Conservation (phyloP, 2,329 filamentous ascomycete species). For the Camillea tinctor region DNA sequence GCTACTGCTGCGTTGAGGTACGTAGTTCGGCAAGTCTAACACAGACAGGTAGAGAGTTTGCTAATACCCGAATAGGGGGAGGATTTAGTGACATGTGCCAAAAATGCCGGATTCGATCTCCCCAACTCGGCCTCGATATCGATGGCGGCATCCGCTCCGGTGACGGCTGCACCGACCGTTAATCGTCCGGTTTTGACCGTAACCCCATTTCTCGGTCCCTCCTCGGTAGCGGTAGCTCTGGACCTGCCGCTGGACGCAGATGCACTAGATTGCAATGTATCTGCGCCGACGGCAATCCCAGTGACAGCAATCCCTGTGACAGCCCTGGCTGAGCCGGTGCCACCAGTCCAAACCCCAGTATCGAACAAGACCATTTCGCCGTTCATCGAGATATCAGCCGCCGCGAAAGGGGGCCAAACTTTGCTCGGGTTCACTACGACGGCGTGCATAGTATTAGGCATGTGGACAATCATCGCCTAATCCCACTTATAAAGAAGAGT, state of each 20-base stretch:
- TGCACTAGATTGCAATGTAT: not conserved
- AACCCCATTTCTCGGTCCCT: conserved; percentile 19
- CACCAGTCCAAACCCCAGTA: conserved; percentile 4
- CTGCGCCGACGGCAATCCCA: not conserved
- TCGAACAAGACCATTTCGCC: conserved; percentile 17
- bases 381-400: conserved; percentile 22
- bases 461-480: conserved; percentile 17
- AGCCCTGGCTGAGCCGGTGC: not conserved
- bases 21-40: conserved; percentile 6
- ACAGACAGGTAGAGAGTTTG: conserved; percentile 2
- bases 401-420: conserved; percentile 5
- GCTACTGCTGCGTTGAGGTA: conserved; percentile 39
- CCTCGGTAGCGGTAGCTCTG: conserved; percentile 8
- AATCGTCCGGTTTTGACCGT: conserved; percentile 19
- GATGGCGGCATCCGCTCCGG: conserved; percentile 3
- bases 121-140: conserved; percentile 18
- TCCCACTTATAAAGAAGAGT: not conserved
- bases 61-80: conserved; percentile 30
- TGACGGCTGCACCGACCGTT: conserved; percentile 5
- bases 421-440: conserved; percentile 7
- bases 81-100: conserved; percentile 34
- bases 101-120: conserved; percentile 33
- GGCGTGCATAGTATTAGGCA: conserved; percentile 9
- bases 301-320: not conserved
- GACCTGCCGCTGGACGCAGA: not conserved